Evolutionary conservation across 2,329 filamentous ascomycete species (phyloP), one percentile per base, ranked within the genome.

Genomic region (Ceratocystis eucalypticola): DNA sequence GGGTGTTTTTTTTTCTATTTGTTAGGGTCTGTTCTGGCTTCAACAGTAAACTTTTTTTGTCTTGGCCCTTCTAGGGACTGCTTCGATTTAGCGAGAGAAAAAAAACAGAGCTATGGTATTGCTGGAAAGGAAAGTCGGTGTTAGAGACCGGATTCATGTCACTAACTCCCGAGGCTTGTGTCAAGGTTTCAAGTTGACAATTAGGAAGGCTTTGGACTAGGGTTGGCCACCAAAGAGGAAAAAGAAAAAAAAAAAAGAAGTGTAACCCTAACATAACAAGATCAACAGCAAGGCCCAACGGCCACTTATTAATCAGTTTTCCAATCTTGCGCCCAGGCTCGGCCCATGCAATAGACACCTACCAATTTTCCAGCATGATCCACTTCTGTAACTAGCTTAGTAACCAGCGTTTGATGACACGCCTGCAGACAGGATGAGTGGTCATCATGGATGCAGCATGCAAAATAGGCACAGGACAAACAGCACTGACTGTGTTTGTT

Each of bases 141-240:
- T 50, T 20, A 25, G 20, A 5, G 48, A 25, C 20, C 8, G 22
- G 48, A 53, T 28, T 25, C 20, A 10, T 22, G 48, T 12, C 2
- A 15, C 15, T 25, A 25, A 53, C 7, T 20, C 20, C 20, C 48
- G 20, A 33, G 53, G 53, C 15, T 59, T 57, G 28, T 59, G 53
- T 59, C 53, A 59, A 33, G 12, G 53, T 59, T 59, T 59, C 53
- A 59, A 30, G 25, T 33, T 33, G 25, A 59, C 53, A n/a, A 33
- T 59, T n/a, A 30, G 37, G 8, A 10, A 17, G 6, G 28, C 50
- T 33, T 25, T n/a, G 5, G 12, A n/a, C 53, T 7, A 33, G 53
- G 53, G 28, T 37, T 59, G 10, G 3, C 30, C n/a, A 22, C 46
- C 20, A 20, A 7, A 48, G 8, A n/a, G 17, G 17, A 15, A 17